Evolutionary conservation across 176 grass and related monocot genomes (phyloP).

Genomic region (Guadua angustifolia): DNA sequence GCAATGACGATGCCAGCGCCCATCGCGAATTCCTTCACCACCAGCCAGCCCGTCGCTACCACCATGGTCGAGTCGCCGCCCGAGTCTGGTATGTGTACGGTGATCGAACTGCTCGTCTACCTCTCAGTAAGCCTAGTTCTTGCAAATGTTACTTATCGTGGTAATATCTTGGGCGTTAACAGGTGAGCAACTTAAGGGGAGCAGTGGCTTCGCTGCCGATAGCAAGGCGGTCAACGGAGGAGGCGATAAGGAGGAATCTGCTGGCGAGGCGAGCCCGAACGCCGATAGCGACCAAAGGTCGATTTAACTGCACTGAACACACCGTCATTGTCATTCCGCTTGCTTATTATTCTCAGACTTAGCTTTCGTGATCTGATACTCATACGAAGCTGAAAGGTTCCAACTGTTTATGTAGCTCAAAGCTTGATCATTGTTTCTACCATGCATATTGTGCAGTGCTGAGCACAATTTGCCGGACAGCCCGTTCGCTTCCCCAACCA

Average conservation of each 20-base stretch:
- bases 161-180: conserved; percentile 40
- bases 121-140: not conserved
- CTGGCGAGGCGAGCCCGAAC: conserved; percentile 56
- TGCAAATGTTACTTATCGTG: conserved; percentile 6
- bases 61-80: conserved; percentile 37
- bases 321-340: conserved; percentile 12
- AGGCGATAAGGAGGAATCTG: conserved; percentile 74
- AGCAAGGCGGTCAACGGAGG: conserved; percentile 54
- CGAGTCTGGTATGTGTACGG: not conserved
- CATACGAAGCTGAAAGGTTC: not conserved
- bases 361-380: conserved; percentile 37
- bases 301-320: conserved; percentile 41
- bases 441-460: conserved; percentile 45
- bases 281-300: conserved; percentile 79
- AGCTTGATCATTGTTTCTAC: not conserved
- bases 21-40: conserved; percentile 6
- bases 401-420: not conserved
- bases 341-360: conserved; percentile 29
- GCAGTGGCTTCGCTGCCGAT: conserved; percentile 24
- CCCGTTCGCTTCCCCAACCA: conserved; percentile 73
- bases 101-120: not conserved
- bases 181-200: conserved; percentile 52
- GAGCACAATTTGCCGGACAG: conserved; percentile 87
- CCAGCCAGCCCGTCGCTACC: conserved; percentile 17
- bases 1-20: not conserved